Base-by-base conservation (phyloP, 139 green algal species). In the Astrephomene gubernaculifera region DNA sequence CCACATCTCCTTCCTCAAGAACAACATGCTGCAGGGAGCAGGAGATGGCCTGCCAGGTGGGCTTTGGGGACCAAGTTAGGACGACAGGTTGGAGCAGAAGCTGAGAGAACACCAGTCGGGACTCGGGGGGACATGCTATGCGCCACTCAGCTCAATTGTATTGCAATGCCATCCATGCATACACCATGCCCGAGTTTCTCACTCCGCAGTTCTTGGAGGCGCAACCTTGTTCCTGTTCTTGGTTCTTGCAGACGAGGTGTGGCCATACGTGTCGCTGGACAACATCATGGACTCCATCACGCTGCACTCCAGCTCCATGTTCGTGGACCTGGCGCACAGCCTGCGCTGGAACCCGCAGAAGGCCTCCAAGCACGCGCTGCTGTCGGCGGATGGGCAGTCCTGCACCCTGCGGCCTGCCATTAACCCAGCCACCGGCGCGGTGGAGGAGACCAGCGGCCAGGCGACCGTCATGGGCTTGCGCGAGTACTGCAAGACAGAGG, bases 271-370 rank as follows among this genome's bases (percentile, higher is more conserved):
- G 49, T 94, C 91, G 19, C 81, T 94, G 81, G 91, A 94, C 89
- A 94, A 94, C 88, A 92, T 94, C 83, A 94, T 94, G 91, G 91
- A 94, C 86, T 91, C 85, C 61, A 93, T 94, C 81, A 94, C 91
- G 22, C 88, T 94, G 80, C 91, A 94, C 86, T 90, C 80, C 49
- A 89, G 73, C 86, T 90, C 52, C 81, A 94, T 94, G 91, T 94
- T 92, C 74, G 75, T 91, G 35, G 91, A 94, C 86, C 88, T 94
- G 39, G 87, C 88, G 39, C 89, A 91, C 57, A 89, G 75, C 65
- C 86, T 94, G 57, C 87, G 90, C 63, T 94, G 91, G 91, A 93
- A 92, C 84, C 78, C 86, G 31, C 33, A 67, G 21, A 83, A 83
- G 79, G 87, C 85, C 35, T 90, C 60, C 67, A 82, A 71, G 57